These are phyloP conservation scores for Plantago ovata DNA, from an alignment of 257 asterid genomes.

Conservation along the genomic window DNA sequence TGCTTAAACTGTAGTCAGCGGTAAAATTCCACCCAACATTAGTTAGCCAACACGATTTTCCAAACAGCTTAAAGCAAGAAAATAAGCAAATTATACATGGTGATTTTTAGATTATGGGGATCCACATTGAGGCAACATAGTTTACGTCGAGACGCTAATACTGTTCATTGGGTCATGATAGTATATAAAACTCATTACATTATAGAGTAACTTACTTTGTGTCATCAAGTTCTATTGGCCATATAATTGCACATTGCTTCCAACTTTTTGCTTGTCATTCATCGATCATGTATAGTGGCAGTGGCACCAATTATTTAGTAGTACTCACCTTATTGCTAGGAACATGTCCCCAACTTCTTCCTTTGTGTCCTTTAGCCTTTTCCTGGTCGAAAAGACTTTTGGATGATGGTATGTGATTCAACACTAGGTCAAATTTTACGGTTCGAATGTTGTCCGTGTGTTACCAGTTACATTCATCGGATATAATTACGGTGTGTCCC, in stretches of 20 bases:
- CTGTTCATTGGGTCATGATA: not conserved
- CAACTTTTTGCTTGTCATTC: not conserved
- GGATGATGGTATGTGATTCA: too few relatives aligned
- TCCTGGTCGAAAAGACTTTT: not conserved
- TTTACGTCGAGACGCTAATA: constrained; percentile 1
- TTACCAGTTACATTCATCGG: too few relatives aligned
- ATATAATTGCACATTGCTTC: not conserved
- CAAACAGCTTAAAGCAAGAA: too few relatives aligned
- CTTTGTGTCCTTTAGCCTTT: not conserved
- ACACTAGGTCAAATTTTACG: too few relatives aligned
- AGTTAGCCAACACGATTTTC: too few relatives aligned
- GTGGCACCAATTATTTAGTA: constrained; percentile 3
- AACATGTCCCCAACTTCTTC: not conserved
- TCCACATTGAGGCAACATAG: not conserved
- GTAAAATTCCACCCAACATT: too few relatives aligned
- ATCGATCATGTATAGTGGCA: too few relatives aligned
- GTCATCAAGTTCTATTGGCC: too few relatives aligned
- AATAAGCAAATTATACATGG: too few relatives aligned
- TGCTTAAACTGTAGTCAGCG: too few relatives aligned
- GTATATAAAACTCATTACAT: not conserved
- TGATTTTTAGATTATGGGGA: not conserved
- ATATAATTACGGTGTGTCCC: too few relatives aligned
- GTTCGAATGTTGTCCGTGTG: too few relatives aligned
- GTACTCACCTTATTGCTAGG: not conserved
- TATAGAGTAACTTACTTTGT: not conserved